A percentile compares a stretch with the other conserved stretches of the same genome.
Evolutionary conservation across 75 land plant genomes (phyloP).

Genomic region (Adiantum capillusveneris): DNA sequence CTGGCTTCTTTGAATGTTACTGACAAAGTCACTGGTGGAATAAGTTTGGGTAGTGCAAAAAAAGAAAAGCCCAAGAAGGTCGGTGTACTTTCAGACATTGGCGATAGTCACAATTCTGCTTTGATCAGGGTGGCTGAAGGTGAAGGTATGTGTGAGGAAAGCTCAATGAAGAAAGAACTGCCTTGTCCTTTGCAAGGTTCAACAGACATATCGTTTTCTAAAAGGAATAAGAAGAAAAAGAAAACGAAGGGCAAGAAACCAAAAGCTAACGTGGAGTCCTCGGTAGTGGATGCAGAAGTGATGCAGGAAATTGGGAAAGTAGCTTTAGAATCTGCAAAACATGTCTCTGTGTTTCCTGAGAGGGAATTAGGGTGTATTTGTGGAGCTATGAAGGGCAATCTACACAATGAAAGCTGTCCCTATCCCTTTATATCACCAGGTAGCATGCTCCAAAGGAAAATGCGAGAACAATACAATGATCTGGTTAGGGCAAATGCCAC

Average conservation of each 20-base stretch:
- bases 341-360: conserved; percentile 9
- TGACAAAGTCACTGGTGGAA: background rate
- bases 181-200: conserved; percentile 1
- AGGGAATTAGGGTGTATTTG: conserved; percentile 34
- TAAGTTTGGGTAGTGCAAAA: no score
- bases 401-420: conserved; percentile 30
- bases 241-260: conserved; percentile 20
- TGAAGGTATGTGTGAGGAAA: background rate
- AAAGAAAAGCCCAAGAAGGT: no score
- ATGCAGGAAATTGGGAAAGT: conserved; percentile 14
- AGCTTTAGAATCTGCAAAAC: conserved; percentile 5
- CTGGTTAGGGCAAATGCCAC: conserved; percentile 50
- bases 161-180: conserved; percentile 17
- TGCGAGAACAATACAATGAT: conserved; percentile 66
- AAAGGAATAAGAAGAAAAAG: conserved; percentile 27
- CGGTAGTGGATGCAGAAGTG: conserved; percentile 2
- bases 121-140: background rate
- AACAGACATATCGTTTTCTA: conserved; percentile 6
- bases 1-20: background rate
- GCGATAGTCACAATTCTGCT: background rate
- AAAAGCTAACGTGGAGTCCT: conserved; percentile 10
- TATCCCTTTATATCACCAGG: conserved; percentile 63
- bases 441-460: conserved; percentile 61
- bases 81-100: no score
- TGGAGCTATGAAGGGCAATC: conserved; percentile 28